Base-by-base conservation (phyloP, 208 protist genomes). In the Crithidia brevicula region DNA sequence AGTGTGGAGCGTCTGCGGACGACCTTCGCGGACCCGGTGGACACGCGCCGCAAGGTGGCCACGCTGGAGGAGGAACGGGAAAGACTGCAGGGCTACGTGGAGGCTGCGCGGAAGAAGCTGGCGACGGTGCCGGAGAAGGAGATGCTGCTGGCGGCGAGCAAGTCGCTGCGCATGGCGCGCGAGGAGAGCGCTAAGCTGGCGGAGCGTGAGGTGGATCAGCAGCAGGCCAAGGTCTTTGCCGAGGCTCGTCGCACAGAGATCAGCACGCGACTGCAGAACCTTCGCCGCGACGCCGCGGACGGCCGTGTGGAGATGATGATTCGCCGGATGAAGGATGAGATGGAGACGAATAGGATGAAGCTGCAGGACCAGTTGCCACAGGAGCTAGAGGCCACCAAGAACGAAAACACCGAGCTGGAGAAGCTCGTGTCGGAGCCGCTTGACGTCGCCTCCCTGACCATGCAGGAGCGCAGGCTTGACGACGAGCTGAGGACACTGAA, bases 361-460 rank as follows among this genome's bases (percentile, higher is more conserved):
- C 69, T 95, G 46, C 79, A 97, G 23, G 87, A 97, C 57, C 83
- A 96, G 65, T 76, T 97, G 40, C 93, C 93, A 33, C 81, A 87
- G 47, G 87, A 97, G 75, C 49, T 93, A 25, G 83, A 95, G 50
- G 75, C 79, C 38, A 89, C 83, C 65, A 67, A 70, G 49, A 74
- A 81, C 40, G 90, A 96, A 58, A 94, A 96, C 63, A 74, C 64
- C 3, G 89, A 91, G 75, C 83, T 97, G 46, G 57, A 81, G 45
- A 83, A 79, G 68, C 82, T 94, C 13, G 53, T 97, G 45, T 92
- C 86, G 52, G 89, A 96, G 70, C 86, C 93, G 43, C 75, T 97
- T 10, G 93, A 97, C 74, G 86, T 94, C 78, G 60, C 77, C 28
- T 50, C 75, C 7, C 74, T 95, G 16, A 66, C 64, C 7, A 38